Percentiles rank a stretch among this genome's conserved stretches.
phyloP scores from a whole-genome alignment of 176 grass and related monocot genomes.

The Metroxylon sagu region DNA sequence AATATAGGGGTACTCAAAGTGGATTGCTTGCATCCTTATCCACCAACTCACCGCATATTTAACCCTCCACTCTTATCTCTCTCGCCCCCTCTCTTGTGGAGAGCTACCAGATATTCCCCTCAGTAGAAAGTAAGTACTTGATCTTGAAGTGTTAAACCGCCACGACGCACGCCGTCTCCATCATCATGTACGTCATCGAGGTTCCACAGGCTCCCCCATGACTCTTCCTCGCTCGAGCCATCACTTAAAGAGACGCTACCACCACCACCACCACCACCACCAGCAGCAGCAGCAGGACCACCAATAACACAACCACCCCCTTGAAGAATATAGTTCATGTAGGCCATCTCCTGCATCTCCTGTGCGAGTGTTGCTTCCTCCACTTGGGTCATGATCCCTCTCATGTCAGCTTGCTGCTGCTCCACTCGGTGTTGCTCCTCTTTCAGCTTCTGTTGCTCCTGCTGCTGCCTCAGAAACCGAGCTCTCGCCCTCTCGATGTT shows the following conservation, averaged over 20 bases:
- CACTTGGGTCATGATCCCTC: not conserved
- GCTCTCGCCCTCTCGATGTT: slow-evolving; percentile 63
- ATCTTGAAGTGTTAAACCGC: slow-evolving; percentile 7
- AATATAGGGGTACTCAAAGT: too few species aligned
- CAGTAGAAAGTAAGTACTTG: slow-evolving; percentile 29
- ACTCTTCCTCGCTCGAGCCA: slow-evolving; percentile 43
- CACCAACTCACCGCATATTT: too few species aligned
- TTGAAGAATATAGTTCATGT: slow-evolving; percentile 36
- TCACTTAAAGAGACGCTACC: slow-evolving; percentile 35
- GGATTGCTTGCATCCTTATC: too few species aligned
- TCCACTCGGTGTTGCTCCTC: slow-evolving; percentile 11
- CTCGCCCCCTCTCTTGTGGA: too few species aligned
- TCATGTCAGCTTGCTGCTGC: slow-evolving; percentile 5
- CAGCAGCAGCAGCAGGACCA: slow-evolving; percentile 1
- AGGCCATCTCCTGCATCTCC: slow-evolving; percentile 25
- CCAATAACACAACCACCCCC: not conserved
- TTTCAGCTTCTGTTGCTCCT: slow-evolving; percentile 26
- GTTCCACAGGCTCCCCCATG: slow-evolving; percentile 94
- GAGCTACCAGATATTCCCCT: slow-evolving; percentile 7
- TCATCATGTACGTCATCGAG: slow-evolving; percentile 31
- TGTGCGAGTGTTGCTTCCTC: not conserved
- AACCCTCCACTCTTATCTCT: too few species aligned
- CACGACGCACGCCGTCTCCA: slow-evolving; percentile 8
- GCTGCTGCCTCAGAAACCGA: slow-evolving; percentile 38
- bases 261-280: not conserved